A percentile compares a stretch with the other conserved stretches of the same genome.
phyloP scores from a whole-genome alignment of 176 grass and related monocot genomes.

The Pharus latifolius region DNA sequence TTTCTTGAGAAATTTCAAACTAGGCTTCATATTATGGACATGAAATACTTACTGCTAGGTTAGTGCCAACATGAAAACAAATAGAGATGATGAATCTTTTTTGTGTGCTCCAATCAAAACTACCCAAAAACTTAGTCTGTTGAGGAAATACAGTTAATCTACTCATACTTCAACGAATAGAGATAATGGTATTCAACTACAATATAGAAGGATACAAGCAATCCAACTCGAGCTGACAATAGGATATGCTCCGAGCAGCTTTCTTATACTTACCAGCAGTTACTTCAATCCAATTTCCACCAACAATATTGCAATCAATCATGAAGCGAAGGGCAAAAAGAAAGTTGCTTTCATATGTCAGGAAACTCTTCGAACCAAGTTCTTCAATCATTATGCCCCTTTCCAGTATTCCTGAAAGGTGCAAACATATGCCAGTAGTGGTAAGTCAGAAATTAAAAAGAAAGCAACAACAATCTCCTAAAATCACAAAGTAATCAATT shows the following conservation, averaged over 20 bases:
- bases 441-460: background rate
- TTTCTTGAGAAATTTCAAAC: background rate
- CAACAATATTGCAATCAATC: slow-evolving; percentile 91
- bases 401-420: slow-evolving; percentile 76
- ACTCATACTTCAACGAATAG: no score
- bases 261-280: slow-evolving; percentile 86
- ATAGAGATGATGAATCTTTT: no score
- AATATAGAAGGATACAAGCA: slow-evolving; percentile 74
- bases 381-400: slow-evolving; percentile 80
- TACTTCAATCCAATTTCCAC: slow-evolving; percentile 96
- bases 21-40: background rate
- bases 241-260: slow-evolving; percentile 52
- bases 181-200: slow-evolving; percentile 9
- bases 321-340: slow-evolving; percentile 97
- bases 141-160: no score
- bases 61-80: background rate
- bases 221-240: slow-evolving; percentile 85
- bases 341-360: slow-evolving; percentile 97
- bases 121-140: no score
- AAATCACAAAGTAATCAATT: background rate
- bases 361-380: slow-evolving; percentile 71
- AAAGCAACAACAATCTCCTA: background rate
- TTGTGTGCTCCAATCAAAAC: no score
- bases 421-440: slow-evolving; percentile 6
- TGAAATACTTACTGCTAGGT: background rate